Base-by-base conservation (phyloP, 495 filamentous ascomycete genomes). In the Penicillium angulare region DNA sequence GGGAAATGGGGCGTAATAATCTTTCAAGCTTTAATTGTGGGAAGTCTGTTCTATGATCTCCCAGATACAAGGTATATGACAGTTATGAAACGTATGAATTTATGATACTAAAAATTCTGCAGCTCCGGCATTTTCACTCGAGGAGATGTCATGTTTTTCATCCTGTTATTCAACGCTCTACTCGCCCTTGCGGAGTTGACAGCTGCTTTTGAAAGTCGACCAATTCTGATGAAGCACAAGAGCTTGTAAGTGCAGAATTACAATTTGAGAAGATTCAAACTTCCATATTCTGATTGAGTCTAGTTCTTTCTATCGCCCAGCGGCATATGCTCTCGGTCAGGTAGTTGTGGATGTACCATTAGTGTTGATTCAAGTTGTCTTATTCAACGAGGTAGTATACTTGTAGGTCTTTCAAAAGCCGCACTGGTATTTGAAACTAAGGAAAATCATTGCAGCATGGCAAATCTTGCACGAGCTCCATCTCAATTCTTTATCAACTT, bases 401-500 rank as follows among this genome's bases (percentile, higher is more conserved):
- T 92, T 90, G 72, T 43, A 20, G 32, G 42, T 34, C 6, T 9
- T 12, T n/a, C 15, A n/a, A n/a, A n/a, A n/a, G n/a, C n/a, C n/a
- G 12, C 8, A 3, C 5, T 17, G 2, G 12, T 21, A n/a, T 48
- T 7, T 43, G 26, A 7, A 27, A 22, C 10, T 35, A 9, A 47
- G 20, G 27, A 43, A 33, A 22, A 22, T 17, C 9, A 15, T 7
- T 36, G 1, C 61, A 79, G 74, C 48, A 77, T 82, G 74, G 51
- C 81, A 7, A 79, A 81, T 21, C 80, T 96, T 10, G 69, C 79
- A 22, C 71, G 83, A 21, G 84, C 84, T 1, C 69, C 89, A 5
- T 88, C 86, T 3, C 87, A 92, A 47, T 96, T 95, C 69, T 95
- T 96, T 66, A 95, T 92, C 52, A 82, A 76, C 34, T 63, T 87